Percentiles rank a stretch among this genome's conserved stretches.
Conservation (phyloP, 352 stramenopile species). For the Phytophthora colocasiae region DNA sequence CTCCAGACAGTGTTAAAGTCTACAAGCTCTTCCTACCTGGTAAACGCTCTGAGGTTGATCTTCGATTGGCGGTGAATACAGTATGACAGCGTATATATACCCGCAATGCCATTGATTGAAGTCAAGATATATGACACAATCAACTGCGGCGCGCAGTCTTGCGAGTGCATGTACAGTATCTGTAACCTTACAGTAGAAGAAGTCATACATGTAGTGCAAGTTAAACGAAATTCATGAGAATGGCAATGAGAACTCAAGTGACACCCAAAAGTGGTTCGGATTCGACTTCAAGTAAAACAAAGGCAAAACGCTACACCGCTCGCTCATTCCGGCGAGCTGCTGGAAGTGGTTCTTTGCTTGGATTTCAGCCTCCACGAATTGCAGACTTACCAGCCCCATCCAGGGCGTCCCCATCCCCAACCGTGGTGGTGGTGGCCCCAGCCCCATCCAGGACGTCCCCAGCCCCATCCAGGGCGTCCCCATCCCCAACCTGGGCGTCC, state of each 20-base stretch:
- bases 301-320: constrained; percentile 20
- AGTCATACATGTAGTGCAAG: not conserved
- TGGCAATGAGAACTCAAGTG: not conserved
- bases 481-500: constrained; percentile 11
- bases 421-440: not conserved
- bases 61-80: too few species aligned
- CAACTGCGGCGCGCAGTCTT: too few species aligned
- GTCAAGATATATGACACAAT: too few species aligned
- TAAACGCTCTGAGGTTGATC: too few species aligned
- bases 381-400: constrained; percentile 25
- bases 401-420: constrained; percentile 13
- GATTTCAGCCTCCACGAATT: not conserved
- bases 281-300: constrained; percentile 11
- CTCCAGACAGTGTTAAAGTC: too few species aligned
- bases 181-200: not conserved
- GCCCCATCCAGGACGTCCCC: constrained; percentile 4
- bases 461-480: not conserved
- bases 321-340: constrained; percentile 2
- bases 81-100: too few species aligned
- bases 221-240: not conserved
- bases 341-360: not conserved
- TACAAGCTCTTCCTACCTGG: too few species aligned
- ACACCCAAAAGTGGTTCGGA: constrained; percentile 10
- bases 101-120: too few species aligned
- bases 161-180: too few species aligned